A percentile compares a stretch with the other conserved stretches of the same genome.
phyloP scores from a whole-genome alignment of 1,284 basidiomycete species.

The Afroboletus lepidellus region DNA sequence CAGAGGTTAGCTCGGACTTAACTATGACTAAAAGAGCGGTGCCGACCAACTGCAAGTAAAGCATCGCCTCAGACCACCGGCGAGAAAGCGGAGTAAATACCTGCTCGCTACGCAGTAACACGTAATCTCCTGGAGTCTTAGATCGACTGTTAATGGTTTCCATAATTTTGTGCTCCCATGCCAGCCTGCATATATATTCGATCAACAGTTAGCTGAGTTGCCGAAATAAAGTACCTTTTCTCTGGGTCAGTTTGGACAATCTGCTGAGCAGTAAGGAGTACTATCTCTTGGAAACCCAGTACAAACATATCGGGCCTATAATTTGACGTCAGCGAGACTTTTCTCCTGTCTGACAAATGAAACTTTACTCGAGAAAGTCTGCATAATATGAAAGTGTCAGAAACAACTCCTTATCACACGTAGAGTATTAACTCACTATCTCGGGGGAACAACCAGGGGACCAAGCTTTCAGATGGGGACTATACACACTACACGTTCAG shows the following conservation, averaged over 20 bases:
- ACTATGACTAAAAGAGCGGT: slow-evolving; percentile 89
- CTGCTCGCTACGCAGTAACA: slow-evolving; percentile 91
- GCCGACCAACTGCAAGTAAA: slow-evolving; percentile 77
- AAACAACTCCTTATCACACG: too few relatives aligned
- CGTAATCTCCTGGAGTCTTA: slow-evolving; percentile 71
- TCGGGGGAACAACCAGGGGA: slow-evolving; percentile 89
- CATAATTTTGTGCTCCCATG: slow-evolving; percentile 86
- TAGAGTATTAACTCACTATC: slow-evolving; percentile 63
- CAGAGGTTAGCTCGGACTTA: slow-evolving; percentile 70
- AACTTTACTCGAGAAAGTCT: slow-evolving; percentile 61
- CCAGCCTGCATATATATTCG: slow-evolving; percentile 47
- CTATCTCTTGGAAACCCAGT: slow-evolving; percentile 97
- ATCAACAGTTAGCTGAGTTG: neutral
- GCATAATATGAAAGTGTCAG: slow-evolving; percentile 6
- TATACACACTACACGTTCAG: slow-evolving; percentile 31
- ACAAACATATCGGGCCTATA: slow-evolving; percentile 85
- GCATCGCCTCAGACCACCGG: neutral
- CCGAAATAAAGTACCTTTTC: slow-evolving; percentile 58
- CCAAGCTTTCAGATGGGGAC: slow-evolving; percentile 78
- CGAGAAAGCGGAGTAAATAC: slow-evolving; percentile 38
- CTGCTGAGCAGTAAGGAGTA: slow-evolving; percentile 94
- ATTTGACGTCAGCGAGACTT: slow-evolving; percentile 2
- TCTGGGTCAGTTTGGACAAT: slow-evolving; percentile 96
- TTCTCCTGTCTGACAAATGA: neutral
- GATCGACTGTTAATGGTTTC: slow-evolving; percentile 73